phyloP scores from a whole-genome alignment of 177 flowering plant genomes.

The Vitis hybrid region DNA sequence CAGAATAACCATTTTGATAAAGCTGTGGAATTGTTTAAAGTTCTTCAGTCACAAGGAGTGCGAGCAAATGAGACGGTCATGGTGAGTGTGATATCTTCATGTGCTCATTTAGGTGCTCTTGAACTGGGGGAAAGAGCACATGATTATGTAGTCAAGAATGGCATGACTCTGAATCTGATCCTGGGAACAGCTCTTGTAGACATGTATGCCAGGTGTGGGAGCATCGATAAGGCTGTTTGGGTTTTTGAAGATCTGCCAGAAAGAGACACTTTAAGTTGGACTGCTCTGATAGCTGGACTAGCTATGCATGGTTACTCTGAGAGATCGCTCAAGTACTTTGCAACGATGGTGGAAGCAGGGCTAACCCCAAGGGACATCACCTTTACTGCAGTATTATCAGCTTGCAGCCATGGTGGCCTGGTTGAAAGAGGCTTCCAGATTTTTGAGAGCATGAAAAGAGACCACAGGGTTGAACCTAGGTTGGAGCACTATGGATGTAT shows the following conservation, averaged over 20 bases:
- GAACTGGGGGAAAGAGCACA: conserved; percentile 29
- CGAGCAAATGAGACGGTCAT: conserved; percentile 28
- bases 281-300: conserved; percentile 22
- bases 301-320: conserved; percentile 27
- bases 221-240: conserved; percentile 19
- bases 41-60: conserved; percentile 17
- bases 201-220: conserved; percentile 31
- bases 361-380: conserved; percentile 23
- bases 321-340: conserved; percentile 16
- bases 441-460: conserved; percentile 26
- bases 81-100: conserved; percentile 27
- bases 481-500: conserved; percentile 32
- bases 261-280: conserved; percentile 23
- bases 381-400: conserved; percentile 27
- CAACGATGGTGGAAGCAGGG: conserved; percentile 14
- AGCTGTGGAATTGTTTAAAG: conserved; percentile 28
- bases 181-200: conserved; percentile 33
- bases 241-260: conserved; percentile 25
- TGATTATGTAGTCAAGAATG: conserved; percentile 20
- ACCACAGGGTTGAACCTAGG: conserved; percentile 22
- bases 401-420: conserved; percentile 30
- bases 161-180: conserved; percentile 16
- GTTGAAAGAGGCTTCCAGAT: conserved; percentile 22
- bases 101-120: conserved; percentile 32
- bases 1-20: conserved; percentile 12